A percentile compares a stretch with the other conserved stretches of the same genome.
Evolutionary conservation across 139 green algal genomes (phyloP).

Genomic region (Chlorella sp.): DNA sequence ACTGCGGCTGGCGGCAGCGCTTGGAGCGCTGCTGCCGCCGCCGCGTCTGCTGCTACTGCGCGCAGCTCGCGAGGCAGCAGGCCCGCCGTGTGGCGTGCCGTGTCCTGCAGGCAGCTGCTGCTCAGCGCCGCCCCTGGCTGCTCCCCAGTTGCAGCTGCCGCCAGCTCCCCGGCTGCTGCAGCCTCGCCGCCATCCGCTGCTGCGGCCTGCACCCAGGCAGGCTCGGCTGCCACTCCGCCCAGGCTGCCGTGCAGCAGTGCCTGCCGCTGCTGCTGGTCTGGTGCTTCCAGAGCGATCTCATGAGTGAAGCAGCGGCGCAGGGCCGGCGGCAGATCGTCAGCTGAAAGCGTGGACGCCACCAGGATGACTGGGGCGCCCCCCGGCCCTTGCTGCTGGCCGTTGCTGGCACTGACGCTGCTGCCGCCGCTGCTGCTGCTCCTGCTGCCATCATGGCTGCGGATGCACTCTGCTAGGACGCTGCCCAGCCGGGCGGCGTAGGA

Average conservation of each 20-base stretch:
- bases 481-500: conserved; percentile 40
- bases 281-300: conserved; percentile 63
- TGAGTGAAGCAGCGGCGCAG: conserved; percentile 88
- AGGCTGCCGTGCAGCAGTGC: conserved; percentile 51
- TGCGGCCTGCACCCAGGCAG: neutral
- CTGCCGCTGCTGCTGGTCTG: conserved; percentile 44
- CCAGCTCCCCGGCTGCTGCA: neutral
- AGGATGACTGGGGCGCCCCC: conserved; percentile 58
- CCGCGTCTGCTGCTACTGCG: conserved; percentile 77
- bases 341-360: conserved; percentile 49
- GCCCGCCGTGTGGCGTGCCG: conserved; percentile 75
- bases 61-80: conserved; percentile 76
- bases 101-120: conserved; percentile 27
- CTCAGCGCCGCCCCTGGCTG: neutral
- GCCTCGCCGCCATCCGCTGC: neutral
- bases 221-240: conserved; percentile 40
- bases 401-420: neutral
- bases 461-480: conserved; percentile 42
- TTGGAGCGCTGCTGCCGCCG: conserved; percentile 29
- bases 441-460: conserved; percentile 27
- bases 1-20: conserved; percentile 20
- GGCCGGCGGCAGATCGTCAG: conserved; percentile 63
- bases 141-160: neutral
- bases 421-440: neutral
- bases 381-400: neutral